Base-by-base conservation (phyloP, 2,329 filamentous ascomycete genomes). In the Trichoderma koningii region DNA sequence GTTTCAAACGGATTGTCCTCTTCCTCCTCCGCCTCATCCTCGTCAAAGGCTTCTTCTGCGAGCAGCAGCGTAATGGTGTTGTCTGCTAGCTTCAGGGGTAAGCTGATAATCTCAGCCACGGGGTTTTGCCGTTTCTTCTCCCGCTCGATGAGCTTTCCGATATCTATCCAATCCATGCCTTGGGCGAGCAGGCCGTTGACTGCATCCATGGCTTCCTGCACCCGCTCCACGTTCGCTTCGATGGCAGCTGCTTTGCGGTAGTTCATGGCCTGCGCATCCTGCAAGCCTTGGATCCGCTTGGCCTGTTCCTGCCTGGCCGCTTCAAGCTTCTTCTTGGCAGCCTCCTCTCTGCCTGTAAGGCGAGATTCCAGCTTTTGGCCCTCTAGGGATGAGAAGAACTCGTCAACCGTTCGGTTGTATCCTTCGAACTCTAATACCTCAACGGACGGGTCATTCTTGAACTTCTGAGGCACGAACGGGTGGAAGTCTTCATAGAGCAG, bases 131-230 rank as follows among this genome's bases (percentile, higher is more conserved):
- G 83, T 67, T 82, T 87, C 75, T 96, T 91, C 74, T 98, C 94
- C 69, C 92, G 86, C 74, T 97, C 92, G 60, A 99, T 91, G 67
- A 99, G 79, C 66, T 89, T 90, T 10, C 86, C 92, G 71, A 98
- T 93, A 69, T 97, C 91, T 12, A 92, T 87, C 95, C 95, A 99
- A 71, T 99, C 95, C 93, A 98, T 98, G 12, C 94, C 94, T 73
- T 97, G 92, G 5, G 87, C 87, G 66, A 99, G 87, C n/a, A 98
- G 80, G 0, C 92, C 91, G 75, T 96, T 98, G 61, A 99, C 89
- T 3, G 95, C 93, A 74, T 93, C 91, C 75, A 93, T 93, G 5
- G 92, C 93, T 78, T 98, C 95, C 74, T 97, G 91, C 0, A 98
- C 93, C 57, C 93, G 86, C 73, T 96, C 92, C 1, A 92, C 83